Conservation (phyloP, 495 filamentous ascomycete genomes). For the Aspergillus mulundensis region DNA sequence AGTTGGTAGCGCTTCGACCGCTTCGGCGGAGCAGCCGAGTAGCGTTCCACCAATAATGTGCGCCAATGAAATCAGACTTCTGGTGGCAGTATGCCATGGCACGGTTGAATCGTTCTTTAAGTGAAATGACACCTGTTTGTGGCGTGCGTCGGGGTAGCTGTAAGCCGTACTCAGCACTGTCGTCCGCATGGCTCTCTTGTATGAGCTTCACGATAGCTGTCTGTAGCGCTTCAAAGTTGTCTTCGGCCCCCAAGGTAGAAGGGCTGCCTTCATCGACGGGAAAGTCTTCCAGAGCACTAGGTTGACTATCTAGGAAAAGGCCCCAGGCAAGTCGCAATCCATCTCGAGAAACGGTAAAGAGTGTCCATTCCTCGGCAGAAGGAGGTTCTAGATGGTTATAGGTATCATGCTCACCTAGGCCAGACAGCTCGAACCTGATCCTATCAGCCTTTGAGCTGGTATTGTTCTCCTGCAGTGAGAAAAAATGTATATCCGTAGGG, state of each 20-base stretch:
- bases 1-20: conserved; percentile 21
- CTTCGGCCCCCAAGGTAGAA: conserved; percentile 65
- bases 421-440: conserved; percentile 44
- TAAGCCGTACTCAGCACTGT: conserved; percentile 20
- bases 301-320: conserved; percentile 47
- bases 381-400: conserved; percentile 36
- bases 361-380: conserved; percentile 43
- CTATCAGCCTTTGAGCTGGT: conserved; percentile 34
- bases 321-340: conserved; percentile 64
- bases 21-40: conserved; percentile 36
- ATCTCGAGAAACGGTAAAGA: conserved; percentile 72
- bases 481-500: conserved; percentile 27
- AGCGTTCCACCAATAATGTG: conserved; percentile 50
- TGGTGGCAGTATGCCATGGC: conserved; percentile 38
- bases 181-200: conserved; percentile 65
- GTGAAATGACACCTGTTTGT: conserved; percentile 15
- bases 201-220: conserved; percentile 78
- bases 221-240: conserved; percentile 78
- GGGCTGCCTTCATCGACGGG: conserved; percentile 55
- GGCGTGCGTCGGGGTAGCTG: not conserved
- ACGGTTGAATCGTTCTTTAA: conserved; percentile 38
- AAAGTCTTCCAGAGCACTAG: conserved; percentile 14
- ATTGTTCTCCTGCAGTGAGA: conserved; percentile 22
- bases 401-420: conserved; percentile 32
- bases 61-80: conserved; percentile 42